Conservation (phyloP, 257 asterid species). For the Ligustrum vulgare region DNA sequence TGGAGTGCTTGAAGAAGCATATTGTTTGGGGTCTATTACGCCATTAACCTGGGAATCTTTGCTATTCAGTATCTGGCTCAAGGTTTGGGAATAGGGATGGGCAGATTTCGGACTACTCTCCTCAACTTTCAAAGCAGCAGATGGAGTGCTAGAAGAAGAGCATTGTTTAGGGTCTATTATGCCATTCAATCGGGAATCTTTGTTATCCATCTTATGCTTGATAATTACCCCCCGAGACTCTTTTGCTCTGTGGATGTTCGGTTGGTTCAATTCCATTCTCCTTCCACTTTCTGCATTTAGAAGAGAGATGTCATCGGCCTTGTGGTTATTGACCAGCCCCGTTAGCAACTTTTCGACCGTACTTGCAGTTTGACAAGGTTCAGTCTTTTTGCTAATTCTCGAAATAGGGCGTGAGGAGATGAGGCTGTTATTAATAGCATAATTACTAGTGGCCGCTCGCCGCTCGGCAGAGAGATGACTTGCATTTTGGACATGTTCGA, state of each 20-base stretch:
- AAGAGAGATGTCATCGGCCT: constrained; percentile 11
- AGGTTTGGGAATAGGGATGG: constrained; percentile 47
- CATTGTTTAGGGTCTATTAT: constrained; percentile 20
- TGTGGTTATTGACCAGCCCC: constrained; percentile 19
- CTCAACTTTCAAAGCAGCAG: constrained; percentile 26
- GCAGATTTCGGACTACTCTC: constrained; percentile 38
- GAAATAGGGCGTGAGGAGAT: constrained; percentile 23
- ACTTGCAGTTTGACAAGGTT: constrained; percentile 29
- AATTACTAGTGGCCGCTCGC: constrained; percentile 15
- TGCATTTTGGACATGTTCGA: constrained; percentile 24
- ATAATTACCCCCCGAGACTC: constrained; percentile 5
- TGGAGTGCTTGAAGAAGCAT: constrained; percentile 18
- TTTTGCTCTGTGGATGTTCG: constrained; percentile 7
- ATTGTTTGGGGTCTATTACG: constrained; percentile 20
- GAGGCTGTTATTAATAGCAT: constrained; percentile 25
- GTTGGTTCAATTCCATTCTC: constrained; percentile 12
- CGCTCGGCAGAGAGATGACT: constrained; percentile 22
- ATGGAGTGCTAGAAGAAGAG: constrained; percentile 20
- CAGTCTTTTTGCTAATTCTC: constrained; percentile 27
- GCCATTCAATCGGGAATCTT: constrained; percentile 33
- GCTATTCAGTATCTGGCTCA: constrained; percentile 26
- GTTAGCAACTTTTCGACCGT: constrained; percentile 16
- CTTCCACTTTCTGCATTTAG: constrained; percentile 25
- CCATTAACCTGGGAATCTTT: constrained; percentile 29
- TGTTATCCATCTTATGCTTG: constrained; percentile 23